A percentile compares a stretch with the other conserved stretches of the same genome.
Conservation (phyloP, 2,329 filamentous ascomycete species). For the Trichoderma polysporum region DNA sequence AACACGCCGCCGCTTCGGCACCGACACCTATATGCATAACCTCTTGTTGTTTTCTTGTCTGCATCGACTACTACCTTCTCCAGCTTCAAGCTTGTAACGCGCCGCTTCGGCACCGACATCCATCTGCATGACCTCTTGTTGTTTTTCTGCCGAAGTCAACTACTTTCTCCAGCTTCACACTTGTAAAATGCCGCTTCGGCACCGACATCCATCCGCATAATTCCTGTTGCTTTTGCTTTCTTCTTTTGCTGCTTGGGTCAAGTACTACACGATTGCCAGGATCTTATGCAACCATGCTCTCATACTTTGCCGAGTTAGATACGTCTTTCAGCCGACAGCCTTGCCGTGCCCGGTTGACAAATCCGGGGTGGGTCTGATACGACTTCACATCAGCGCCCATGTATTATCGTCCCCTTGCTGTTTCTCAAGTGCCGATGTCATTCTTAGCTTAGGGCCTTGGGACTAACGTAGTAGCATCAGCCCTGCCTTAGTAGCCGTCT, state of each 20-base stretch:
- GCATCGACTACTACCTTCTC: not conserved
- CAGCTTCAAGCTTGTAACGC: not conserved
- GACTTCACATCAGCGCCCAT: not conserved
- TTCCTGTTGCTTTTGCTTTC: not conserved
- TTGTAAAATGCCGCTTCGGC: conserved; percentile 2
- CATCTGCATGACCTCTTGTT: not conserved
- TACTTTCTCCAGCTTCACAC: not conserved
- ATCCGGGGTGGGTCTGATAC: conserved; percentile 1
- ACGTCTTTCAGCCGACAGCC: conserved; percentile 5
- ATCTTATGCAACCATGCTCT: too few relatives aligned
- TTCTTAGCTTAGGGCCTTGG: not conserved
- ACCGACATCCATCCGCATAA: not conserved
- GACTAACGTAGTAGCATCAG: not conserved
- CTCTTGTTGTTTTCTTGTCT: too few relatives aligned
- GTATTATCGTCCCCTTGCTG: not conserved
- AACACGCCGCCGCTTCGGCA: conserved; percentile 11
- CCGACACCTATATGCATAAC: not conserved
- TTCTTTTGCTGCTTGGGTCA: not conserved
- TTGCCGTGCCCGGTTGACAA: not conserved
- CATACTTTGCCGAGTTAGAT: conserved; percentile 1
- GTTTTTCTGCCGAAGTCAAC: not conserved
- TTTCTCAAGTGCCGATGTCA: conserved; percentile 11
- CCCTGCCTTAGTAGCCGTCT: not conserved
- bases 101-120: conserved; percentile 15
- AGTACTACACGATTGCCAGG: not conserved